phyloP scores from a whole-genome alignment of 345 rosid genomes.

The Melastoma malabathricum region DNA sequence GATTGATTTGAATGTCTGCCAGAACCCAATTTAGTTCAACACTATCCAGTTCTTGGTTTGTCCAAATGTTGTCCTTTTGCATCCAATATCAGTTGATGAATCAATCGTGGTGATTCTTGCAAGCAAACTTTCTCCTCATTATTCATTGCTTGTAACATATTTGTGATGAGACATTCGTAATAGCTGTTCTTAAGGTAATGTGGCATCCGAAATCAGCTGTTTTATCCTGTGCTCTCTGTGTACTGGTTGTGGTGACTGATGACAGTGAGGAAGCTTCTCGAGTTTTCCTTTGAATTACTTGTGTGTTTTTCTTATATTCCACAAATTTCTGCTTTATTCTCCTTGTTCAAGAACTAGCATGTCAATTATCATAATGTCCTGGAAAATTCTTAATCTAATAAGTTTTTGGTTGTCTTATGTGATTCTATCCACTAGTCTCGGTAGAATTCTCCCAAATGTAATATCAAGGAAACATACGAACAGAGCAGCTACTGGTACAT shows the following conservation, averaged over 20 bases:
- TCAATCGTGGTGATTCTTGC: neutral
- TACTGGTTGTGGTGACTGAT: slow-evolving; percentile 95
- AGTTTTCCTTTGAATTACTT: too few relatives aligned
- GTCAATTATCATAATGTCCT: too few relatives aligned
- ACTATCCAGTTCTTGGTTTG: too few relatives aligned
- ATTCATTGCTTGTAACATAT: slow-evolving; percentile 28
- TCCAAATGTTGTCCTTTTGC: neutral
- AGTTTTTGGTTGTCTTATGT: slow-evolving; percentile 12
- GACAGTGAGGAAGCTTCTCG: slow-evolving; percentile 55
- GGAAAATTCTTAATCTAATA: neutral
- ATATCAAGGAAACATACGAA: slow-evolving; percentile 98
- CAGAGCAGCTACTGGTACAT: slow-evolving; percentile 87
- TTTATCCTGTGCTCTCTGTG: slow-evolving; percentile 80
- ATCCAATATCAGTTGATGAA: neutral
- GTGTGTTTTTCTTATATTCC: neutral
- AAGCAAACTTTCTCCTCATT: neutral
- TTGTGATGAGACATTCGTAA: slow-evolving; percentile 97
- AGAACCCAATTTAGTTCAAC: neutral
- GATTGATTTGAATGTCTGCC: neutral
- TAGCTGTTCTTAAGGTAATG: slow-evolving; percentile 99
- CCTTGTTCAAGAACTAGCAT: too few relatives aligned
- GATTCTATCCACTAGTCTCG: slow-evolving; percentile 99
- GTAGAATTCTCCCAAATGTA: slow-evolving; percentile 96
- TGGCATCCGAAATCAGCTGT: slow-evolving; percentile 94
- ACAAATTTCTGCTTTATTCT: too few relatives aligned